These are phyloP conservation scores for Prunus padus DNA, from an alignment of 306 rosid species.

Conservation along the genomic window DNA sequence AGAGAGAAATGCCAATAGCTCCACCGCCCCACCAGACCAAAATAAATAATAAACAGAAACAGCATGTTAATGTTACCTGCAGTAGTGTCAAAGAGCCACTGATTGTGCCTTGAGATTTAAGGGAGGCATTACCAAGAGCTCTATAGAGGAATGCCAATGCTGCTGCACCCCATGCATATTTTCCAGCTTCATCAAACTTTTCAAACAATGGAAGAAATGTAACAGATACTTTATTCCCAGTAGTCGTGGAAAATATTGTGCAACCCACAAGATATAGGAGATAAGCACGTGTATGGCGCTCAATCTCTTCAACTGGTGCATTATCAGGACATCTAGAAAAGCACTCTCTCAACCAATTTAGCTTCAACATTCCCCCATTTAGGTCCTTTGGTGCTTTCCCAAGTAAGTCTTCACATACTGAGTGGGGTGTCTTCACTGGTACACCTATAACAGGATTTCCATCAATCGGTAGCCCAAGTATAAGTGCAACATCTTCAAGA, in stretches of 20 bases:
- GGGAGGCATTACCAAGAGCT: slow-evolving; percentile 86
- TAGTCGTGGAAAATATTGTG: slow-evolving; percentile 86
- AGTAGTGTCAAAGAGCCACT: slow-evolving; percentile 84
- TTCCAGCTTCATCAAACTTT: slow-evolving; percentile 69
- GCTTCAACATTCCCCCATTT: slow-evolving; percentile 92
- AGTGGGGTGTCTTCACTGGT: slow-evolving; percentile 54
- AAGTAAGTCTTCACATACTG: slow-evolving; percentile 68
- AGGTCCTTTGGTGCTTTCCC: slow-evolving; percentile 85
- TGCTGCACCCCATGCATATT: slow-evolving; percentile 90
- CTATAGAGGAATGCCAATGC: slow-evolving; percentile 89
- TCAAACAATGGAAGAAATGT: slow-evolving; percentile 80
- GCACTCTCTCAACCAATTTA: slow-evolving; percentile 86
- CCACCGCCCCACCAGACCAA: background rate
- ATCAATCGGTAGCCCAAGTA: slow-evolving; percentile 76
- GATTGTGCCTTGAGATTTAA: slow-evolving; percentile 79
- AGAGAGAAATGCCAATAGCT: slow-evolving; percentile 8
- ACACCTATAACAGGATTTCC: slow-evolving; percentile 86
- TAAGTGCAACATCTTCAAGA: slow-evolving; percentile 84
- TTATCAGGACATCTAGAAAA: slow-evolving; percentile 77
- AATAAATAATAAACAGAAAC: background rate
- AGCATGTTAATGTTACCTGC: slow-evolving; percentile 44
- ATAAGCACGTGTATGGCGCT: slow-evolving; percentile 72
- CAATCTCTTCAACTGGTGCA: slow-evolving; percentile 61
- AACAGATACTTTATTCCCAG: slow-evolving; percentile 88
- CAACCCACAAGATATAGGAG: slow-evolving; percentile 85